Percentiles rank a stretch among this genome's conserved stretches.
Evolutionary conservation across 2,329 filamentous ascomycete genomes (phyloP).

Genomic region (Scytalidium lignicola): DNA sequence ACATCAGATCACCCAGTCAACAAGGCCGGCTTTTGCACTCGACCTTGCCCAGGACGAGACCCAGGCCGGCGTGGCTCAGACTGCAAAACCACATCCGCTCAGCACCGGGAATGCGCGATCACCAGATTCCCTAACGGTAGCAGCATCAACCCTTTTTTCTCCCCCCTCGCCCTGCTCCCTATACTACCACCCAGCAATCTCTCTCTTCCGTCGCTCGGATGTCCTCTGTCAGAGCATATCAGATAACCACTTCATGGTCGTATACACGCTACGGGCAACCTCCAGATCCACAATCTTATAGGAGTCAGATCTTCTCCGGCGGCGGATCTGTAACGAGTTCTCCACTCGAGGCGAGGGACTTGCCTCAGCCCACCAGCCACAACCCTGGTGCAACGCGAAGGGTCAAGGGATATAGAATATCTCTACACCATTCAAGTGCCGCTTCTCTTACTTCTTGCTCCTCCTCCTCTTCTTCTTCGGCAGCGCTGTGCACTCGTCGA

Average conservation of each 20-base stretch:
- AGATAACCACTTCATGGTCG: constrained; percentile 44
- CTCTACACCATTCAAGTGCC: constrained; percentile 5
- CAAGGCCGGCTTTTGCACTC: constrained; percentile 11
- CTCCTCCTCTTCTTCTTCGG: constrained; percentile 5
- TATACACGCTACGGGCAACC: constrained; percentile 33
- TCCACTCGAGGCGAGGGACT: constrained; percentile 21
- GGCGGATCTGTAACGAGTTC: constrained; percentile 24
- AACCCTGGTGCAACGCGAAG: constrained; percentile 14
- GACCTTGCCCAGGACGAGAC: constrained; percentile 14
- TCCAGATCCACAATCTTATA: constrained; percentile 32
- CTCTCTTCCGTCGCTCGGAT: constrained; percentile 40
- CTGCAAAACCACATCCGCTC: not conserved
- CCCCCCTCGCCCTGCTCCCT: not conserved
- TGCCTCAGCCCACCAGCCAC: not conserved
- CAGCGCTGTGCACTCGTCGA: constrained; percentile 42
- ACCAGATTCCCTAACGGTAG: constrained; percentile 7
- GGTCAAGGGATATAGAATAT: constrained; percentile 33
- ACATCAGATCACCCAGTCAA: constrained; percentile 16
- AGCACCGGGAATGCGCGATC: not conserved
- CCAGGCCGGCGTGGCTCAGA: constrained; percentile 6
- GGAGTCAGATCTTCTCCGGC: constrained; percentile 31
- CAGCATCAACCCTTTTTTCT: not conserved
- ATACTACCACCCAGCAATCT: not conserved
- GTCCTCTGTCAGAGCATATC: constrained; percentile 48
- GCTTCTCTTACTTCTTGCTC: not conserved